A percentile compares a stretch with the other conserved stretches of the same genome.
phyloP scores from a whole-genome alignment of 257 asterid genomes.

The Solanum pinnatisectum region DNA sequence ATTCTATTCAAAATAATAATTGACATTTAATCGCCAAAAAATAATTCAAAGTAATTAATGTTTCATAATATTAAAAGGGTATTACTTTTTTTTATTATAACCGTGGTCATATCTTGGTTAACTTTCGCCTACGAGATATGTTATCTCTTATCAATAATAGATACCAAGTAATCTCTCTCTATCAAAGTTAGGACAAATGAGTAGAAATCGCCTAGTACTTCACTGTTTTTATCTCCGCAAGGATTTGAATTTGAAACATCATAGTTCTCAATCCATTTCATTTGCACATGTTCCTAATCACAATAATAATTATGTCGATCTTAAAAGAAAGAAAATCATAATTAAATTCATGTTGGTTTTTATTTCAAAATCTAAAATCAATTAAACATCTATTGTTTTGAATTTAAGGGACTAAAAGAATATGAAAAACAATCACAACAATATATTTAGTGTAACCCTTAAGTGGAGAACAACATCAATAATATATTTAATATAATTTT shows the following conservation, averaged over 20 bases:
- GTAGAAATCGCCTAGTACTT: neutral
- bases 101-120: neutral
- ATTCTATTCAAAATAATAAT: neutral
- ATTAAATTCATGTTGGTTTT: neutral
- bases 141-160: rapidly evolving
- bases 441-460: neutral
- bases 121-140: neutral
- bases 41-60: neutral
- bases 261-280: neutral
- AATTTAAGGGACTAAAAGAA: neutral
- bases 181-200: neutral
- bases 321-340: neutral
- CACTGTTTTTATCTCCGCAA: neutral
- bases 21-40: neutral
- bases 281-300: neutral
- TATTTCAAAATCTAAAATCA: neutral
- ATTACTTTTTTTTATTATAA: neutral
- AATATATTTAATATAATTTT: neutral
- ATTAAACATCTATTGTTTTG: neutral
- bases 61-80: neutral
- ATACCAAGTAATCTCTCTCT: too few relatives aligned
- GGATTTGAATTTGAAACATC: neutral
- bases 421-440: neutral
- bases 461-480: neutral
- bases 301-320: neutral